Conservation (phyloP, 129 eudicot genomes). For the Centrapalus pauciflorus region DNA sequence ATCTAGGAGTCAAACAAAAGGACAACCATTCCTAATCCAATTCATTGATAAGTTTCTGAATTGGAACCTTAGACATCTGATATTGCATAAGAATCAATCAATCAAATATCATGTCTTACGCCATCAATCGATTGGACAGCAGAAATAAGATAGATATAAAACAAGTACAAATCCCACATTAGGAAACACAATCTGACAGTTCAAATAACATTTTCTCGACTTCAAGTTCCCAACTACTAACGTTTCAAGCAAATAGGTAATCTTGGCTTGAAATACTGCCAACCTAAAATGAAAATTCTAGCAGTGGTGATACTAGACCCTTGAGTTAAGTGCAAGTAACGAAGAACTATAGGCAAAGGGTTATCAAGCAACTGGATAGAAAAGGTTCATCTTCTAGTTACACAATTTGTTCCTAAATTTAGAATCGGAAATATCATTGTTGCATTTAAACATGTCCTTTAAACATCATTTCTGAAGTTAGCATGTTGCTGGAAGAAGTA, state of each 20-base stretch:
- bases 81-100: neutral
- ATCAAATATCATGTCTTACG: neutral
- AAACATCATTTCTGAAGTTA: slow-evolving; percentile 6
- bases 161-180: neutral
- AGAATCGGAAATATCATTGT: neutral
- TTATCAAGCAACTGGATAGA: slow-evolving; percentile 10
- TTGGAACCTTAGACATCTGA: neutral
- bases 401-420: slow-evolving; percentile 15
- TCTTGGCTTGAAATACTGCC: neutral
- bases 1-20: neutral
- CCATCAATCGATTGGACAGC: neutral
- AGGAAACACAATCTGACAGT: neutral
- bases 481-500: neutral
- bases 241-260: neutral
- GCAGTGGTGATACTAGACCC: neutral
- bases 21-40: neutral
- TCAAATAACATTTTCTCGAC: neutral
- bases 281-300: neutral
- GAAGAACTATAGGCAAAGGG: neutral
- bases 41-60: neutral
- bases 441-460: slow-evolving; percentile 6
- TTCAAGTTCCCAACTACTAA: neutral
- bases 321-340: neutral
- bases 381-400: slow-evolving; percentile 13
- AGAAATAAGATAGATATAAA: no score